Conservation (phyloP, 352 stramenopile genomes). For the Blastocystis sp. region DNA sequence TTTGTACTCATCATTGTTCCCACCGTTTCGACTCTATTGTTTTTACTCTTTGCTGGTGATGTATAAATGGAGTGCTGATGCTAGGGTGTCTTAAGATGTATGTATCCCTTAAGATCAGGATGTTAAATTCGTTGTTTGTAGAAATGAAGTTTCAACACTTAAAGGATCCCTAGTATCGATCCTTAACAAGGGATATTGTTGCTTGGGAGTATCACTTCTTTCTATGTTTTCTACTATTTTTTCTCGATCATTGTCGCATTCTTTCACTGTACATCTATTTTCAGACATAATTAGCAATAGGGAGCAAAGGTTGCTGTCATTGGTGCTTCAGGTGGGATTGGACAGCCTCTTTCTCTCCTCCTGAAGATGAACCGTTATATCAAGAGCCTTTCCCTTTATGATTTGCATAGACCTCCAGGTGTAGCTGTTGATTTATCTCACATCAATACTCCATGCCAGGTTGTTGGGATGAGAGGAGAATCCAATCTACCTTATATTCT, state of each 20-base stretch:
- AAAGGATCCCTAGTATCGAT: too few relatives aligned
- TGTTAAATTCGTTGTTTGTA: too few relatives aligned
- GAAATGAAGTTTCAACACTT: too few relatives aligned
- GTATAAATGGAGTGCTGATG: too few relatives aligned
- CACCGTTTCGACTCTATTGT: too few relatives aligned
- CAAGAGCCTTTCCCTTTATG: slow-evolving; percentile 91
- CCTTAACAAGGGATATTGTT: not conserved
- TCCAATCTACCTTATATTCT: slow-evolving; percentile 72
- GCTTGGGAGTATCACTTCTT: not conserved
- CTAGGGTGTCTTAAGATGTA: too few relatives aligned
- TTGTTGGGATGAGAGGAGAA: slow-evolving; percentile 71
- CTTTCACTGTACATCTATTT: not conserved
- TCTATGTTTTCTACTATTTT: not conserved
- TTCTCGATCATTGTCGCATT: not conserved
- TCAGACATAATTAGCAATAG: not conserved
- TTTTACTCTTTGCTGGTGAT: too few relatives aligned
- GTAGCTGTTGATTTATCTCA: slow-evolving; percentile 89
- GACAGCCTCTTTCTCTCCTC: slow-evolving; percentile 94
- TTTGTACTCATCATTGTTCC: too few relatives aligned
- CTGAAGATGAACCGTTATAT: slow-evolving; percentile 93
- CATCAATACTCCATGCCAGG: slow-evolving; percentile 70
- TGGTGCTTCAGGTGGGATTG: slow-evolving; percentile 93
- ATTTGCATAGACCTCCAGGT: slow-evolving; percentile 94
- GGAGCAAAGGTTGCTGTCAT: slow-evolving; percentile 71
- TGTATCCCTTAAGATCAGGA: too few relatives aligned